A percentile compares a stretch with the other conserved stretches of the same genome.
phyloP scores from a whole-genome alignment of 176 grass and related monocot species.

The Dactylis glomerata region DNA sequence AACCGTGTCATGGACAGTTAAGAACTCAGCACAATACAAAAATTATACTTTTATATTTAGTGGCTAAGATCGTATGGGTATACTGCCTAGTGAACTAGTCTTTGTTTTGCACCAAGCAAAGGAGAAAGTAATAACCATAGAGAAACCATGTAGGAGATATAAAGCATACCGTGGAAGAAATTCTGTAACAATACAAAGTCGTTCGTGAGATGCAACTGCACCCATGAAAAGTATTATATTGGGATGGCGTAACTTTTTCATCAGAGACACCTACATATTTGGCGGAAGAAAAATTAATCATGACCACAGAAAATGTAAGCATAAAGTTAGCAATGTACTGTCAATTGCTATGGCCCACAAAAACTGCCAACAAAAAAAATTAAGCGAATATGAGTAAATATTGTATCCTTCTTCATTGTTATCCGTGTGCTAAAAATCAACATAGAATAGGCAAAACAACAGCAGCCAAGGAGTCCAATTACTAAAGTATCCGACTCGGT shows the following conservation, averaged over 20 bases:
- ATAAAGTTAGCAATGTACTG: neutral
- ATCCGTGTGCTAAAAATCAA: neutral
- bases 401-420: neutral
- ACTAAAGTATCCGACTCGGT: neutral
- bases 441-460: neutral
- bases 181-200: slow-evolving; percentile 89
- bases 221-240: slow-evolving; percentile 99
- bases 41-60: neutral
- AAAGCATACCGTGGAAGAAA: slow-evolving; percentile 74
- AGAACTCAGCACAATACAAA: neutral
- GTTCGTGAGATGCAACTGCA: slow-evolving; percentile 78
- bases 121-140: slow-evolving; percentile 15
- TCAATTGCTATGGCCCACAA: neutral
- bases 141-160: slow-evolving; percentile 4
- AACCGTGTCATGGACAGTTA: neutral
- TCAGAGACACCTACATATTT: slow-evolving; percentile 66
- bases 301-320: neutral
- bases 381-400: neutral
- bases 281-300: neutral
- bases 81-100: neutral
- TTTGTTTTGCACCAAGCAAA: slow-evolving; percentile 5
- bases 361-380: neutral
- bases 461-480: neutral
- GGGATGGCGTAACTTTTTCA: slow-evolving; percentile 94
- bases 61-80: neutral